A percentile compares a stretch with the other conserved stretches of the same genome.
phyloP scores from a whole-genome alignment of 108 stramenopile species.

The Conticribra weissflogii region DNA sequence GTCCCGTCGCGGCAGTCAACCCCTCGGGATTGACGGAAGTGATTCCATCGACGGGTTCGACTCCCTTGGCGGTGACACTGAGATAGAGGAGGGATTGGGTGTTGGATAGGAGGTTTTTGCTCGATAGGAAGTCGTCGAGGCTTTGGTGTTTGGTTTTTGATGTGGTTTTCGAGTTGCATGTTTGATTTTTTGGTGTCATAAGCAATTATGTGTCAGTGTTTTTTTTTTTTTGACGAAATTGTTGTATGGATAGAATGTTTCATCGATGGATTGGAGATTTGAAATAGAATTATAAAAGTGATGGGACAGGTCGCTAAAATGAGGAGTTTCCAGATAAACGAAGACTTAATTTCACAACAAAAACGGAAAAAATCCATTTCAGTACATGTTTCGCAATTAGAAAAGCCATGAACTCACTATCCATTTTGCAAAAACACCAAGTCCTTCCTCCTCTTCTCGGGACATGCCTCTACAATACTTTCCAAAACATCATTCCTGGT shows the following conservation, averaged over 20 bases:
- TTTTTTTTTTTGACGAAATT: no score
- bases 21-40: slow-evolving; percentile 91
- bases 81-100: slow-evolving; percentile 89
- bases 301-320: no score
- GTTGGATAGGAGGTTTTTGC: slow-evolving; percentile 72
- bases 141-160: not conserved
- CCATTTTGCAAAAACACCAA: slow-evolving; percentile 96
- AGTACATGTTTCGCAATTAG: not conserved
- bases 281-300: no score
- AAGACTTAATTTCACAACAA: no score
- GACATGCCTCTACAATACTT: slow-evolving; percentile 81
- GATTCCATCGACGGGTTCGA: slow-evolving; percentile 88
- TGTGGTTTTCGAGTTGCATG: not conserved
- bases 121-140: slow-evolving; percentile 72
- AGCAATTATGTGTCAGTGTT: not conserved
- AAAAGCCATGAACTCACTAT: slow-evolving; percentile 34
- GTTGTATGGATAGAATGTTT: no score
- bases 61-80: slow-evolving; percentile 84
- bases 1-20: slow-evolving; percentile 87
- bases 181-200: not conserved
- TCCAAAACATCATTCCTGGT: slow-evolving; percentile 93
- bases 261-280: no score
- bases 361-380: no score
- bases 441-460: slow-evolving; percentile 75
- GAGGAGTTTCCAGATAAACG: not conserved